These are phyloP conservation scores for Penicillium verhagenii DNA, from an alignment of 495 filamentous ascomycete species.

Conservation along the genomic window DNA sequence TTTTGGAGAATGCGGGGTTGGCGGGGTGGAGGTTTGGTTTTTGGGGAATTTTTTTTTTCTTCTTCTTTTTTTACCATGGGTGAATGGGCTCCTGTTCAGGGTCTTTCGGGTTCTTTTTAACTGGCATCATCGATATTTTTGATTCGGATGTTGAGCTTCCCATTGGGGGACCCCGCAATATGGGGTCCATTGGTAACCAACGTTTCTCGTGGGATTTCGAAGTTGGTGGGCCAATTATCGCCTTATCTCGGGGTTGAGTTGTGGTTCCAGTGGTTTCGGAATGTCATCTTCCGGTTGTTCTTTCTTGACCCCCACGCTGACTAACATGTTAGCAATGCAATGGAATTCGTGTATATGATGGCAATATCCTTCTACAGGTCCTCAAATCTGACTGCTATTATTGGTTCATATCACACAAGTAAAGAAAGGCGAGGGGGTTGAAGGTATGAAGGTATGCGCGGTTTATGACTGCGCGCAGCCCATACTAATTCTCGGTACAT, in stretches of 20 bases:
- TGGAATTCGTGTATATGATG: too few relatives aligned
- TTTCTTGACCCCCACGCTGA: neutral
- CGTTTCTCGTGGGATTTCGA: neutral
- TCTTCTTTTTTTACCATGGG: neutral
- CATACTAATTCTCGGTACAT: too few relatives aligned
- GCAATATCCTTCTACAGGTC: too few relatives aligned
- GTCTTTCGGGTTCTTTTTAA: conserved; percentile 2
- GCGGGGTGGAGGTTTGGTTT: too few relatives aligned
- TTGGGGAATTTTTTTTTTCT: too few relatives aligned
- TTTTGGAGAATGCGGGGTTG: neutral
- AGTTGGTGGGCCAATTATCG: neutral
- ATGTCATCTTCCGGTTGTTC: neutral
- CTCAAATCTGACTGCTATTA: too few relatives aligned
- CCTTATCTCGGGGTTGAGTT: neutral
- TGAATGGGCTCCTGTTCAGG: neutral
- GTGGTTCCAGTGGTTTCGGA: neutral
- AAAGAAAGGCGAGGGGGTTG: too few relatives aligned
- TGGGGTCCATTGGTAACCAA: conserved; percentile 1
- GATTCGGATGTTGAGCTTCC: neutral
- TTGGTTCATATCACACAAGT: too few relatives aligned
- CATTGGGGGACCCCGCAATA: conserved; percentile 4
- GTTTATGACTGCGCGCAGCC: too few relatives aligned
- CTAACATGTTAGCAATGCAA: too few relatives aligned
- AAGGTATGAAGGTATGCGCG: too few relatives aligned
- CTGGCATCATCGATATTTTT: neutral